These are phyloP conservation scores for Pilatotrama ljubarskyi DNA, from an alignment of 768 basidiomycete genomes.

Conservation along the genomic window DNA sequence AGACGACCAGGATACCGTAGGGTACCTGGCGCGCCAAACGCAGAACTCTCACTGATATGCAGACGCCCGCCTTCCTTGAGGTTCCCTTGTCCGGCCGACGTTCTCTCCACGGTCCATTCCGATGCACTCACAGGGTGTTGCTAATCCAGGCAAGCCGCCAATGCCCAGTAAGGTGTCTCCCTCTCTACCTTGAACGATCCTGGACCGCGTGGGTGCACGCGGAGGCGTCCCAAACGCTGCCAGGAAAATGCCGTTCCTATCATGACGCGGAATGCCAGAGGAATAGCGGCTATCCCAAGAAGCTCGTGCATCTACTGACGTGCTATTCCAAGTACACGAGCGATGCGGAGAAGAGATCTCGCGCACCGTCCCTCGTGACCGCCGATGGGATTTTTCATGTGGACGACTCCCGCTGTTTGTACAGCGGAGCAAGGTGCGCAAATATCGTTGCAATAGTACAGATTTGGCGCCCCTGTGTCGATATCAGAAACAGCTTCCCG, in stretches of 20 bases:
- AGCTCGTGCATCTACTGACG: background rate
- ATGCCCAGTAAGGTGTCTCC: background rate
- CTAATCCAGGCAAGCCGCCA: background rate
- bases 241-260: slow-evolving; percentile 5
- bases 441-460: background rate
- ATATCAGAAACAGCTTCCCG: background rate
- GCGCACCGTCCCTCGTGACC: slow-evolving; percentile 12
- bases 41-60: slow-evolving; percentile 8
- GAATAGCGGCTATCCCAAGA: slow-evolving; percentile 12
- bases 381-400: slow-evolving; percentile 4
- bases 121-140: background rate
- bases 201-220: background rate
- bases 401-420: background rate
- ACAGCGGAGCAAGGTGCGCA: background rate
- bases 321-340: background rate
- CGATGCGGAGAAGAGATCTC: background rate
- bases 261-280: slow-evolving; percentile 8
- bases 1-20: background rate
- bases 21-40: slow-evolving; percentile 9
- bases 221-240: background rate
- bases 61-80: slow-evolving; percentile 12
- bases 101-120: slow-evolving; percentile 1
- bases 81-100: slow-evolving; percentile 9
- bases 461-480: background rate
- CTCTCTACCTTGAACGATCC: background rate